Base-by-base conservation (phyloP, 2,329 filamentous ascomycete species). In the Aureobasidium sp. region DNA sequence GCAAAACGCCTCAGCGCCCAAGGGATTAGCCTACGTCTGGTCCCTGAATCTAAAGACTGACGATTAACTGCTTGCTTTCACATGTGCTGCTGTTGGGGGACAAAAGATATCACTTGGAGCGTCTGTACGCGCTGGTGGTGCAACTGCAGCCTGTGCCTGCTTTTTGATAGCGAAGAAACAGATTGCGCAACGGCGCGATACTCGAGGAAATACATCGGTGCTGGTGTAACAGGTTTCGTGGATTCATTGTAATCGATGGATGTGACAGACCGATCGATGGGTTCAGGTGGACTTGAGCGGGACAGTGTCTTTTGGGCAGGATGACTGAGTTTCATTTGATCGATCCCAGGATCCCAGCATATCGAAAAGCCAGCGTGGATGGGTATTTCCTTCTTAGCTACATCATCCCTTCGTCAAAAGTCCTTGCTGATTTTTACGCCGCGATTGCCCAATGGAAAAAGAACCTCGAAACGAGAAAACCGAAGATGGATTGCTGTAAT, bases 371-470 rank as follows among this genome's bases (percentile, higher is more conserved):
- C 46, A 60, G 40, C 38, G 49, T 49, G 47, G 46, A 47, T 58
- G 55, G 46, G 57, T 54, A 54, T 46, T 53, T 54, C 58, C 47
- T 60, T 43, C 47, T 47, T 60, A 60, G 58, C 58, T 60, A 60
- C 58, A 45, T 53, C 47, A 51, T 51, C 47, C 58, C 46, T 51
- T 60, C 49, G 47, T 60, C 58, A 54, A 53, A 51, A 51, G 57
- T 51, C 54, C 60, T 54, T 61, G 42, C 42, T 49, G 37, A 55
- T 61, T 51, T 61, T 61, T 61, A 58, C 60, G 60, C 60, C 60
- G 43, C 53, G 60, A 58, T 58, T 51, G 46, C 51, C 59, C 51
- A 51, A 46, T 42, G 43, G 43, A 49, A 57, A 55, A 61, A 61
- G 50, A 49, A 61, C 60, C 60, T 61, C 60, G 51, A 57, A 40